Evolutionary conservation across 2,329 filamentous ascomycete species (phyloP), one percentile per base, ranked within the genome.

Genomic region (Arachnopeziza araneosa): DNA sequence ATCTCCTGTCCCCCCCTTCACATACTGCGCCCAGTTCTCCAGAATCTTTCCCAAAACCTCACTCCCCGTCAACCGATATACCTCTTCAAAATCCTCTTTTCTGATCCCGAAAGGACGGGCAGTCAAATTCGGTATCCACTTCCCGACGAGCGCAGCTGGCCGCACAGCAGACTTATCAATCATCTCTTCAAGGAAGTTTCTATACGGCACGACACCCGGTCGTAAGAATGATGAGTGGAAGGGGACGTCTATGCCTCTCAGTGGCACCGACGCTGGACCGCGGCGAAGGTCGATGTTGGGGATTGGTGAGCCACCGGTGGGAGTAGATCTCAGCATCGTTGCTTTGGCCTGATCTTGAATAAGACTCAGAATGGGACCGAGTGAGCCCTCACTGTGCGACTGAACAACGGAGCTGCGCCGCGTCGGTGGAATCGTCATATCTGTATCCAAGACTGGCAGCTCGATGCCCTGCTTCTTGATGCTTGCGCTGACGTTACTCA

Each of bases 341-440:
- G 32, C 26, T 22, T 23, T 49, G 30, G 48, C 22, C 4, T 44
- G 26, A 5, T 48, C 32, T 3, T 21, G 53, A 21, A 65, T 32
- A 14, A 32, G 14, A 32, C 83, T 14, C 30, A 32, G 30, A 32
- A 32, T 32, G n/a, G n/a, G n/a, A n/a, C n/a, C n/a, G n/a, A n/a
- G n/a, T n/a, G n/a, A n/a, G n/a, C n/a, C n/a, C n/a, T n/a, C n/a
- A n/a, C n/a, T n/a, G n/a, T n/a, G n/a, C n/a, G n/a, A n/a, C n/a
- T n/a, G n/a, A n/a, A n/a, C n/a, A n/a, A n/a, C n/a, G n/a, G n/a
- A n/a, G n/a, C n/a, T n/a, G n/a, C n/a, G n/a, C n/a, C n/a, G n/a
- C 7, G 30, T 32, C 7, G 30, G 30, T 88, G 89, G 93, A 93
- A 81, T 14, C 97, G 97, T 83, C 97, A 93, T 6, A 32, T 32